These are phyloP conservation scores for Beta macrorhiza DNA, from an alignment of 179 eudicot genomes.

Conservation along the genomic window DNA sequence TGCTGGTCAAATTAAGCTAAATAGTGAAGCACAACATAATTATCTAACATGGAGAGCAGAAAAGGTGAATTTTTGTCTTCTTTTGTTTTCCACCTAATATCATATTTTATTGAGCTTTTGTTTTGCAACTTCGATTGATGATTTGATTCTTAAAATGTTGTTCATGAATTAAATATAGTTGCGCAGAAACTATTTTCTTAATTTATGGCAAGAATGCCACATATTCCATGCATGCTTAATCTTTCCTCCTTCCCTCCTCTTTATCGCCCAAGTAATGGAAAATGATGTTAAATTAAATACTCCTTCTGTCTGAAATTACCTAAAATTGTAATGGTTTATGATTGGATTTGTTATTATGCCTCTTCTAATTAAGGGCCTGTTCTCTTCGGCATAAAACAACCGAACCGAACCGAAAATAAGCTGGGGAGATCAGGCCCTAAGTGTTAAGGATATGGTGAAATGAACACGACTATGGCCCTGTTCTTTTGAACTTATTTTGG, in stretches of 20 bases:
- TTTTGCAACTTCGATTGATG: not conserved
- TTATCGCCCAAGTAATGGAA: not conserved
- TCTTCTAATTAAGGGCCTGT: too few relatives aligned
- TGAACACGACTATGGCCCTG: too few relatives aligned
- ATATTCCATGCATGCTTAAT: too few relatives aligned
- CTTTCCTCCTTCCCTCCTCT: not conserved
- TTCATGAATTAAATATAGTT: too few relatives aligned
- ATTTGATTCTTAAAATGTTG: not conserved
- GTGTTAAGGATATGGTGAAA: too few relatives aligned
- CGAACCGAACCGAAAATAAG: too few relatives aligned
- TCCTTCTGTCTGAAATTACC: too few relatives aligned
- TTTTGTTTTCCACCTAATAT: not conserved
- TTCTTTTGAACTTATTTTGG: too few relatives aligned
- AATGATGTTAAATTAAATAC: not conserved
- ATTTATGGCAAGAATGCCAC: not conserved
- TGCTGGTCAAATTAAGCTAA: conserved; percentile 39
- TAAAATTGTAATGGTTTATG: too few relatives aligned
- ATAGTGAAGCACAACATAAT: conserved; percentile 73
- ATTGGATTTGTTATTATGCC: too few relatives aligned
- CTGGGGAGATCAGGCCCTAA: too few relatives aligned
- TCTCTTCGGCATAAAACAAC: too few relatives aligned
- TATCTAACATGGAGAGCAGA: conserved; percentile 89
- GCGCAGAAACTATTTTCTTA: not conserved
- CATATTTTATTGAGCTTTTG: not conserved
- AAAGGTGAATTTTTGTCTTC: conserved; percentile 43